A percentile compares a stretch with the other conserved stretches of the same genome.
Evolutionary conservation across 352 stramenopile species (phyloP).

Genomic region (Globisporangium canariense): DNA sequence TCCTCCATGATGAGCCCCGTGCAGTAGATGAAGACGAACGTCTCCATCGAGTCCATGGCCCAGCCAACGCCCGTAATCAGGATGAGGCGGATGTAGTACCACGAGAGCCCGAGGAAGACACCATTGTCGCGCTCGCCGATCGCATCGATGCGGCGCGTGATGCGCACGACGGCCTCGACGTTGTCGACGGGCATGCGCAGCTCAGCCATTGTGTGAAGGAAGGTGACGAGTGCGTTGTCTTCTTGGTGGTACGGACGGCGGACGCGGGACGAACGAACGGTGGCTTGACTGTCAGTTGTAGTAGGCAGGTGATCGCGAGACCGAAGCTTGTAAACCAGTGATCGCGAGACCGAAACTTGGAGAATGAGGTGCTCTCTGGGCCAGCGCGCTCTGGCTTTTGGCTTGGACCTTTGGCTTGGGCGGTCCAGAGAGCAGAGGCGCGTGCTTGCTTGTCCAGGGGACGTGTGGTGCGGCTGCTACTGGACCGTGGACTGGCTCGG

Average conservation of each 20-base stretch:
- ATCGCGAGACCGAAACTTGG: conserved; percentile 21
- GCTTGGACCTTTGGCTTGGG: too few relatives aligned
- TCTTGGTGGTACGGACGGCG: neutral
- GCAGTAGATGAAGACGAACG: conserved; percentile 66
- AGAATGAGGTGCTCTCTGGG: conserved; percentile 9
- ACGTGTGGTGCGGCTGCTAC: too few relatives aligned
- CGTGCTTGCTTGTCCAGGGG: too few relatives aligned
- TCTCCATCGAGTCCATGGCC: conserved; percentile 79
- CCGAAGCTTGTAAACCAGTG: conserved; percentile 10
- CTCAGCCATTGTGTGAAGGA: conserved; percentile 4
- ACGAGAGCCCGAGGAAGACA: conserved; percentile 55
- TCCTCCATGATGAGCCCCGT: conserved; percentile 35
- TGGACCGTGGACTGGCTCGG: too few relatives aligned
- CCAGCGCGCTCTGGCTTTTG: neutral
- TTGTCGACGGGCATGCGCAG: conserved; percentile 21
- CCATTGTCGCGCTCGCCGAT: conserved; percentile 50
- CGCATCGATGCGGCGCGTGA: conserved; percentile 63
- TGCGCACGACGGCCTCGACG: conserved; percentile 53
- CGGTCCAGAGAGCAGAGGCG: too few relatives aligned
- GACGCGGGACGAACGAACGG: neutral
- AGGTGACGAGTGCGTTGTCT: neutral
- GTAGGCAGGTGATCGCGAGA: conserved; percentile 21
- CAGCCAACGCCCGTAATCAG: conserved; percentile 61
- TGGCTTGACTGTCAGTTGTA: conserved; percentile 9
- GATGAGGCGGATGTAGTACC: conserved; percentile 69